Base-by-base conservation (phyloP, 1,284 basidiomycete species). In the Sanghuangporus sanghuang region DNA sequence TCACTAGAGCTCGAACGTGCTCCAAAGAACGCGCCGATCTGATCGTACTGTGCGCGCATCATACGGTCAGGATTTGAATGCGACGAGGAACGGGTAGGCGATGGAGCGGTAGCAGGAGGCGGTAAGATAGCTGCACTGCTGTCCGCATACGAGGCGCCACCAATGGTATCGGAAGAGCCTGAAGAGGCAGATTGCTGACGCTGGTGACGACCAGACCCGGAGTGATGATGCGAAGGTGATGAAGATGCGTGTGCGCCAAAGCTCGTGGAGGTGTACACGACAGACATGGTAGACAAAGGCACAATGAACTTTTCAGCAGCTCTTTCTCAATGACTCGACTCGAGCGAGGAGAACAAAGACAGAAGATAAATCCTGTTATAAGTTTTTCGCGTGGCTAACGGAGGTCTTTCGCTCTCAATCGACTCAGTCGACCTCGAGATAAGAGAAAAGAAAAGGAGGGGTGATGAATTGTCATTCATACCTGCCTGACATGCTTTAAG, bases 181-280 rank as follows among this genome's bases (percentile, higher is more conserved):
- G 59, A 61, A 11, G 59, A 61, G 35, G 27, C 14, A 23, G 62
- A 59, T 6, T 42, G 21, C 6, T 42, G 56, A n/a, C 56, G 39
- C 6, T 58, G 57, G 27, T 63, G 62, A n/a, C 56, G 62, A 18
- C 42, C 40, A 50, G 61, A 32, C 9, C 49, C 50, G 32, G 57
- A 27, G n/a, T 16, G 57, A 32, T 32, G 27, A 32, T 46, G 40
- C n/a, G 14, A 27, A 36, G 53, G 39, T 9, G 61, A 52, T 5
- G 40, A 18, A 3, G 54, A 18, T n/a, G 46, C 12, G 36, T 40
- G 48, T 16, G 54, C 16, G 36, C 55, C 62, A 35, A 63, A 63
- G 48, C 62, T 63, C 56, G 62, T 63, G 57, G 62, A 63, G 40
- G 62, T 54, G 49, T 63, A 63, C n/a, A 57, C n/a, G 39, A 63